These are phyloP conservation scores for Phycomyces nitens DNA, from an alignment of 192 early-diverging fungal species.

Conservation along the genomic window DNA sequence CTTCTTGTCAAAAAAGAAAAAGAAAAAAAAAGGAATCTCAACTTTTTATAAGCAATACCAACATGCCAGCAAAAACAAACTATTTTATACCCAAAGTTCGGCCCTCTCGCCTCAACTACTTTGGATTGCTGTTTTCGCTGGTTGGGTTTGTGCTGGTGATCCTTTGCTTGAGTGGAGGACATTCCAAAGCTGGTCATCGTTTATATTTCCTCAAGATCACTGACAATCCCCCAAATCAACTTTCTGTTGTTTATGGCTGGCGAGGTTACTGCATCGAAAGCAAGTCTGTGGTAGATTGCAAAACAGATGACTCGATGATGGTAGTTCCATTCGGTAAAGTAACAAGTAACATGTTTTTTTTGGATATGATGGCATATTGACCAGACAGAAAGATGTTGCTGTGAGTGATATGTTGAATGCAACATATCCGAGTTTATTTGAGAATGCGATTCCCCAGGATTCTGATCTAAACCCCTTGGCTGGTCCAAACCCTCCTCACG, in stretches of 20 bases:
- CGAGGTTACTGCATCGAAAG: constrained; percentile 25
- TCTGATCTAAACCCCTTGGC: constrained; percentile 17
- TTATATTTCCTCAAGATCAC: constrained; percentile 26
- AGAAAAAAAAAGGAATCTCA: too few species aligned
- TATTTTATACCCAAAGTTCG: neutral
- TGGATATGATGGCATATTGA: too few species aligned
- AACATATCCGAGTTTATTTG: constrained; percentile 22
- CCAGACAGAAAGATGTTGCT: constrained; percentile 19
- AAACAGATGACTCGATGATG: constrained; percentile 11
- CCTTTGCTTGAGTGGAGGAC: constrained; percentile 19
- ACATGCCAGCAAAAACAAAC: neutral
- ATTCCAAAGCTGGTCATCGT: neutral
- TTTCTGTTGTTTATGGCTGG: constrained; percentile 16
- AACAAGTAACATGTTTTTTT: neutral
- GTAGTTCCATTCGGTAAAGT: constrained; percentile 28
- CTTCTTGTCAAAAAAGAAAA: too few species aligned
- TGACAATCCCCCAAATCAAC: neutral
- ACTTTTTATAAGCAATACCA: too few species aligned
- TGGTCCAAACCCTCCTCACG: constrained; percentile 25
- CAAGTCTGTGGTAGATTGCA: constrained; percentile 7
- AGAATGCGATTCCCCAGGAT: constrained; percentile 15
- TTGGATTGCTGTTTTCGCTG: constrained; percentile 19
- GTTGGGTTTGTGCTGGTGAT: constrained; percentile 15
- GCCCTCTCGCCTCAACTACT: constrained; percentile 9
- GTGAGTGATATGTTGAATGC: constrained; percentile 13